phyloP scores from a whole-genome alignment of 805 yeast species.

The Saturnispora mendoncae region DNA sequence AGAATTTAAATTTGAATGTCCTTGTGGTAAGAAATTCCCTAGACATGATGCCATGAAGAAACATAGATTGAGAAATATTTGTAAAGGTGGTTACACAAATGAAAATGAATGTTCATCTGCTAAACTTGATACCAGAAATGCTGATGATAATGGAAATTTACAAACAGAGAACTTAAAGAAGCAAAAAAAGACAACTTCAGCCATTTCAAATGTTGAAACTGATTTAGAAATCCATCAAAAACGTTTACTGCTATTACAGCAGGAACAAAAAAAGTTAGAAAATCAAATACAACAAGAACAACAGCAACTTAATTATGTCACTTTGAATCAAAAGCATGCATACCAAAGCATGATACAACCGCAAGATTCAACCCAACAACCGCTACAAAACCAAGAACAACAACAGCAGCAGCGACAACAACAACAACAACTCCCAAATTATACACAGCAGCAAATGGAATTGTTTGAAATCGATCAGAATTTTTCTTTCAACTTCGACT shows the following conservation, averaged over 20 bases:
- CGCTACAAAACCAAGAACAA: neutral
- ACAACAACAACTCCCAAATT: neutral
- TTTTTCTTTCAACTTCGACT: conserved; percentile 3
- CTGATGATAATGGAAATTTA: neutral
- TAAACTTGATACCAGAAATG: conserved; percentile 17
- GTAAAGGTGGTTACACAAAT: conserved; percentile 58
- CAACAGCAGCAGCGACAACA: neutral
- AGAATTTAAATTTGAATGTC: conserved; percentile 63
- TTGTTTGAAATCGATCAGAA: conserved; percentile 9
- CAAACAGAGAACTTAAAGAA: neutral
- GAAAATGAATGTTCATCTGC: conserved; percentile 16
- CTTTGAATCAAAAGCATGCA: neutral
- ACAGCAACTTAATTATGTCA: conserved; percentile 8
- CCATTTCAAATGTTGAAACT: neutral
- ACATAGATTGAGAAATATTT: conserved; percentile 71
- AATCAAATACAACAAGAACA: conserved; percentile 6
- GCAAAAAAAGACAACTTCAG: neutral
- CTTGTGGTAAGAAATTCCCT: conserved; percentile 91
- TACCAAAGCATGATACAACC: neutral
- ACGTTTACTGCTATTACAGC: conserved; percentile 1
- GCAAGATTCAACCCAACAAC: neutral
- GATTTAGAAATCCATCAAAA: conserved; percentile 5
- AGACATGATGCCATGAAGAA: conserved; percentile 82
- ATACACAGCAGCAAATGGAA: conserved; percentile 2
- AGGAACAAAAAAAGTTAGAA: conserved; percentile 7